phyloP scores from a whole-genome alignment of 805 yeast species.

The Tanozyma kutaoensis region DNA sequence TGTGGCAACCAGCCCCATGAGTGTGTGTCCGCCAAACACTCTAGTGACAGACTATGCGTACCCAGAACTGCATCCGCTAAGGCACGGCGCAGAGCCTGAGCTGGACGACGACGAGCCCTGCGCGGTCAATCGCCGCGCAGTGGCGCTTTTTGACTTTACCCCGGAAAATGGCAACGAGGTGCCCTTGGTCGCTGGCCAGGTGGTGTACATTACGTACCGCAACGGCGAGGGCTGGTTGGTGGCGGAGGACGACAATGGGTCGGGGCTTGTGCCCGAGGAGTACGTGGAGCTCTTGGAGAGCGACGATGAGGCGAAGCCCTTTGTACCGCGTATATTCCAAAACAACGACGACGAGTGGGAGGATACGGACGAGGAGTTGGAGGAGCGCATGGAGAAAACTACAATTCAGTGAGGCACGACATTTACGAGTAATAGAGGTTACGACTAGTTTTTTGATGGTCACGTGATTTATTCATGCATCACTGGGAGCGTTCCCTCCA shows the following conservation, averaged over 20 bases:
- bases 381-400: slow-evolving; percentile 2
- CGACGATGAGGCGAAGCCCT: slow-evolving; percentile 31
- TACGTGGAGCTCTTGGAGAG: slow-evolving; percentile 50
- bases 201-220: slow-evolving; percentile 72
- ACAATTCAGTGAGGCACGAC: too few species aligned
- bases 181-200: slow-evolving; percentile 64
- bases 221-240: slow-evolving; percentile 99
- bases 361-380: slow-evolving; percentile 15
- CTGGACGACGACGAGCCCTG: too few species aligned
- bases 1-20: background rate
- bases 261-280: slow-evolving; percentile 94
- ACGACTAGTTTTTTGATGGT: too few species aligned
- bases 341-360: slow-evolving; percentile 14
- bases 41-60: slow-evolving; percentile 79
- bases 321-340: slow-evolving; percentile 25
- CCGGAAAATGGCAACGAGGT: slow-evolving; percentile 95
- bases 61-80: slow-evolving; percentile 51
- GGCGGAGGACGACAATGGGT: slow-evolving; percentile 75
- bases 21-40: slow-evolving; percentile 17
- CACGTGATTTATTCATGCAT: too few species aligned
- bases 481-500: too few species aligned
- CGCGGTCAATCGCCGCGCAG: slow-evolving; percentile 43
- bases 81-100: slow-evolving; percentile 32
- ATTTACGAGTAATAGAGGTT: too few species aligned
- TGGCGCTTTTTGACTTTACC: slow-evolving; percentile 77